Evolutionary conservation across 2,329 filamentous ascomycete species (phyloP).

Genomic region (Myriosclerotinia scirpicola): DNA sequence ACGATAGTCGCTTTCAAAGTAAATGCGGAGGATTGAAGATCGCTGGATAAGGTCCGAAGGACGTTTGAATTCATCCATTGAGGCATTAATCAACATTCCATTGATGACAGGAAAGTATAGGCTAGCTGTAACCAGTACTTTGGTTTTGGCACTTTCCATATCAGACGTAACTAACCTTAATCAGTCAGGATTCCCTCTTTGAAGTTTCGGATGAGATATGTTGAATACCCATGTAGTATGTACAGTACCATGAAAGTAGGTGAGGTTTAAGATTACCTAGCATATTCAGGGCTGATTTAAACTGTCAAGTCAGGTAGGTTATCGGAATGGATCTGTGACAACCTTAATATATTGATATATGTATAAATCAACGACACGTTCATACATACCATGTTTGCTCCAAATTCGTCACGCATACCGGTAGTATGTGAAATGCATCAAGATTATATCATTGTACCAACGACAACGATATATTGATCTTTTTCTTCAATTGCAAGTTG

Average conservation of each 20-base stretch:
- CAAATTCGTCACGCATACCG: too few species aligned
- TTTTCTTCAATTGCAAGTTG: background rate
- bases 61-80: background rate
- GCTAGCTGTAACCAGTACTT: background rate
- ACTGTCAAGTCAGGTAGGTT: background rate
- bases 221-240: background rate
- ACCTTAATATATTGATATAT: background rate
- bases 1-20: background rate
- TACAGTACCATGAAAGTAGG: background rate
- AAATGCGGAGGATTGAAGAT: background rate
- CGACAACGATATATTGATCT: too few species aligned
- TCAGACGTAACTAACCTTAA: background rate
- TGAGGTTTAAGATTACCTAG: too few species aligned
- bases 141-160: too few species aligned
- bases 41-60: background rate
- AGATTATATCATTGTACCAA: too few species aligned
- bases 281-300: background rate
- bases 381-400: too few species aligned
- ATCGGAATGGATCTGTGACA: background rate
- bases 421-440: too few species aligned
- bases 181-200: too few species aligned
- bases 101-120: slow-evolving; percentile 3
- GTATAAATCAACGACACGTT: background rate
- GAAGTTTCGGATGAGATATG: background rate
- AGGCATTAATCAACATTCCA: background rate